Base-by-base conservation (phyloP, 805 yeast species). In the Candida vartiovaarae region DNA sequence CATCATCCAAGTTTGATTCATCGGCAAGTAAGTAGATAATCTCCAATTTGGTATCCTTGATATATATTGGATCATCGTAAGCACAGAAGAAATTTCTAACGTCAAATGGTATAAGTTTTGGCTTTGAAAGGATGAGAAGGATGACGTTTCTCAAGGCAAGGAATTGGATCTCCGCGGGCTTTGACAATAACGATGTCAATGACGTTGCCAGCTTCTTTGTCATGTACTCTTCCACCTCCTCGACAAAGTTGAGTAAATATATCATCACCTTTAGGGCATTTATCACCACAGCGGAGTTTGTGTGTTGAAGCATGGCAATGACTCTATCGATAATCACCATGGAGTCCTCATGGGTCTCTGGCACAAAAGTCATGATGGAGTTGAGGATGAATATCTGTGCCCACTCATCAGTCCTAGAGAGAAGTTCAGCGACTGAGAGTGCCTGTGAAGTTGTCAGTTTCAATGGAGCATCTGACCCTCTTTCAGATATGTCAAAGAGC, bases 41-140 rank as follows among this genome's bases (percentile, higher is more conserved):
- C 59, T 91, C 97, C 37, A 91, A 67, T 57, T 91, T 91, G 5
- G 96, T 85, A 54, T 88, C 91, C 60, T 89, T 87, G 57, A 91
- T 80, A 60, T 86, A 91, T 24, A 85, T 78, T 1, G 95, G 93
- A 60, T 90, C 96, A 59, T 84, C 83, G 54, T 77, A 85, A 46
- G 79, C 80, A 64, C 93, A 82, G 63, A 87, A 89, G 58, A 90
- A 87, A 65, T 79, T 76, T 42, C 79, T 76, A n/a, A 86, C 87
- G 49, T 85, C 93, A 42, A 84, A 67, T 26, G 69, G 63, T 34
- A 80, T 63, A 44, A 88, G 65, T 24, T 74, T 70, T 9, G 82
- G 80, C 47, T 80, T 75, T 41, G 85, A 78, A 44, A 88, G 68
- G 27, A 90, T 70, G 32, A 90, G 63, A 30, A 89, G 62, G 26